A percentile compares a stretch with the other conserved stretches of the same genome.
These are phyloP conservation scores for Colletotrichum horii DNA, from an alignment of 2,329 filamentous ascomycete genomes.

Conservation along the genomic window DNA sequence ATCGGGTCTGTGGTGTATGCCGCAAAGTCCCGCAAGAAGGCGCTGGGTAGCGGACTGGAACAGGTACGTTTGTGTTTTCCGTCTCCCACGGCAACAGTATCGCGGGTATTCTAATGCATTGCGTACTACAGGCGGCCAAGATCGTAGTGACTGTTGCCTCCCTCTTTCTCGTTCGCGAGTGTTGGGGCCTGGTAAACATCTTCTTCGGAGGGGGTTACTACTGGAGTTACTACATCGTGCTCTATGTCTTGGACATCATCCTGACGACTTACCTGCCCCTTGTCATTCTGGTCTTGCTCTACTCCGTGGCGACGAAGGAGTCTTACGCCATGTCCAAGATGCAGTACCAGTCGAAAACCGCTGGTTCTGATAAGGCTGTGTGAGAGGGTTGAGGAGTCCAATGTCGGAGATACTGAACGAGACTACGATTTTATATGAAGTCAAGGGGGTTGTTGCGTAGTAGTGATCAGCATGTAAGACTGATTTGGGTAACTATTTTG, in stretches of 20 bases:
- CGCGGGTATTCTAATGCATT: not conserved
- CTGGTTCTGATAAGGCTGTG: not conserved
- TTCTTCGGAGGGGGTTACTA: not conserved
- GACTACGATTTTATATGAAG: not conserved
- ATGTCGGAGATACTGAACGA: not conserved
- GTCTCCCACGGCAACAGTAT: not conserved
- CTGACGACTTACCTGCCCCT: not conserved
- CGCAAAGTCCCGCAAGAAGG: not conserved
- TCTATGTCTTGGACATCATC: not conserved
- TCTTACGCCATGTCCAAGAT: not conserved
- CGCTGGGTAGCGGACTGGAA: not conserved
- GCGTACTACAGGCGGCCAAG: not conserved
- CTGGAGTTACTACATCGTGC: too few species aligned
- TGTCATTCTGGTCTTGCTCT: not conserved
- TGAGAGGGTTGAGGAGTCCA: not conserved
- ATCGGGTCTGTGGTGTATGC: not conserved
- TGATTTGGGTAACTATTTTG: not conserved
- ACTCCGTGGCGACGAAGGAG: not conserved
- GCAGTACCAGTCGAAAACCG: not conserved
- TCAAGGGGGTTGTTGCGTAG: not conserved
- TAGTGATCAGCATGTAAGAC: not conserved
- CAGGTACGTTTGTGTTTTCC: not conserved
- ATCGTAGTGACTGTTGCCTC: not conserved
- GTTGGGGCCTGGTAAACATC: not conserved
- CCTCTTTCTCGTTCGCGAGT: not conserved